These are phyloP conservation scores for Populus euphratica DNA, from an alignment of 345 rosid species.

Conservation along the genomic window DNA sequence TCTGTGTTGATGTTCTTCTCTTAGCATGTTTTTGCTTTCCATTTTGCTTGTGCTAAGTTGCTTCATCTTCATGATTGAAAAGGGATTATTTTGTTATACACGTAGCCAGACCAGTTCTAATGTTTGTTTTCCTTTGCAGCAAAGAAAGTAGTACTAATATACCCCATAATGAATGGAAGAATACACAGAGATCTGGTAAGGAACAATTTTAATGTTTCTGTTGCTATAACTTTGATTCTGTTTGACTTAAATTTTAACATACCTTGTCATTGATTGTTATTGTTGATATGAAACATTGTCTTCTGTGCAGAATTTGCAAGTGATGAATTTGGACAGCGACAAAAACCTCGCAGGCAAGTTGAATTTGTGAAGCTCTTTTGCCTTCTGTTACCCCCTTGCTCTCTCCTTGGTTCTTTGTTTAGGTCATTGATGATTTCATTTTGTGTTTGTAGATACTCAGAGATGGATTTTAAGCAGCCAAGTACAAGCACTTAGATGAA, in stretches of 20 bases:
- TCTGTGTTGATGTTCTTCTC: not conserved
- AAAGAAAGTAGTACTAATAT: conserved; percentile 44
- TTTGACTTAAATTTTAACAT: not conserved
- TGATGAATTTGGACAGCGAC: conserved; percentile 58
- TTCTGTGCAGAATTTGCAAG: conserved; percentile 40
- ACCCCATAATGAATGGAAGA: conserved; percentile 45
- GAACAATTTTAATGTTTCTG: conserved; percentile 4
- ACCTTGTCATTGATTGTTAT: not conserved
- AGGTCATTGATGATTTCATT: not conserved
- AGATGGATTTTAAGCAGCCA: conserved; percentile 75
- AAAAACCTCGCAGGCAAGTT: conserved; percentile 58
- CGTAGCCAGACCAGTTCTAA: conserved; percentile 4
- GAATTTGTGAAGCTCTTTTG: not conserved
- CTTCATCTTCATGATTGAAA: not conserved
- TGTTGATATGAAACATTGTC: conserved; percentile 5
- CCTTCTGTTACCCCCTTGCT: not conserved
- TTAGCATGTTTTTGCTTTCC: not conserved
- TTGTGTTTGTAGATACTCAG: conserved; percentile 54
- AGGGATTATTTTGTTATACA: not conserved
- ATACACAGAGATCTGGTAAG: conserved; percentile 57
- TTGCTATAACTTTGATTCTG: not conserved
- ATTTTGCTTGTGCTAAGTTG: not conserved
- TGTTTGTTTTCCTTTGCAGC: conserved; percentile 37
- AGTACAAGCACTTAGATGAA: conserved; percentile 32
- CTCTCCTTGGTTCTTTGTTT: not conserved